Evolutionary conservation across 2,329 filamentous ascomycete genomes (phyloP).

Genomic region (Neoscytalidium dimidiatum): DNA sequence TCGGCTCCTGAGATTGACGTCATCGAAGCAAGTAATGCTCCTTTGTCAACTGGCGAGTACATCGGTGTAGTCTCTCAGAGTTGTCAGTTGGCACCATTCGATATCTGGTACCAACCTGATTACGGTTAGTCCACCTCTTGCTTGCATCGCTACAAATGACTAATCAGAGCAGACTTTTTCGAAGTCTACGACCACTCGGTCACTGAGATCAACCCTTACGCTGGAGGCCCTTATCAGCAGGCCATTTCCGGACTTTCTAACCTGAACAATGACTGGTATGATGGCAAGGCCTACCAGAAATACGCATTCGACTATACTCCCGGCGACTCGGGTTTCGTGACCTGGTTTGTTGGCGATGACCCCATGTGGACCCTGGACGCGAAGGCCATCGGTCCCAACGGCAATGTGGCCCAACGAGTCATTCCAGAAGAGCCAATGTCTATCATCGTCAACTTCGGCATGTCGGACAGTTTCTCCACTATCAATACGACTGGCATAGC

Average conservation of each 20-base stretch:
- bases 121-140: conserved; percentile 32
- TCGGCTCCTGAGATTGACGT: conserved; percentile 73
- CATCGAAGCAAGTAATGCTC: conserved; percentile 65
- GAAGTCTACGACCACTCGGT: conserved; percentile 63
- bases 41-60: conserved; percentile 52
- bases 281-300: conserved; percentile 55
- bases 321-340: conserved; percentile 61
- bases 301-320: conserved; percentile 60
- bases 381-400: conserved; percentile 64
- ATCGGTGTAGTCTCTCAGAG: conserved; percentile 67
- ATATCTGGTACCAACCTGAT: conserved; percentile 68
- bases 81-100: conserved; percentile 69
- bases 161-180: conserved; percentile 54
- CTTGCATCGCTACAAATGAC: background rate
- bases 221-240: conserved; percentile 58
- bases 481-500: conserved; percentile 61
- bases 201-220: conserved; percentile 54
- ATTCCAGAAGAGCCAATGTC: conserved; percentile 69
- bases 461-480: conserved; percentile 66
- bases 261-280: conserved; percentile 59
- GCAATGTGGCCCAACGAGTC: conserved; percentile 66
- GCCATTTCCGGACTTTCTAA: conserved; percentile 57
- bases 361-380: conserved; percentile 66
- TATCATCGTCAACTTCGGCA: conserved; percentile 69
- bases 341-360: conserved; percentile 68